phyloP scores from a whole-genome alignment of 2,329 filamentous ascomycete species.

The Didymella pinodella region DNA sequence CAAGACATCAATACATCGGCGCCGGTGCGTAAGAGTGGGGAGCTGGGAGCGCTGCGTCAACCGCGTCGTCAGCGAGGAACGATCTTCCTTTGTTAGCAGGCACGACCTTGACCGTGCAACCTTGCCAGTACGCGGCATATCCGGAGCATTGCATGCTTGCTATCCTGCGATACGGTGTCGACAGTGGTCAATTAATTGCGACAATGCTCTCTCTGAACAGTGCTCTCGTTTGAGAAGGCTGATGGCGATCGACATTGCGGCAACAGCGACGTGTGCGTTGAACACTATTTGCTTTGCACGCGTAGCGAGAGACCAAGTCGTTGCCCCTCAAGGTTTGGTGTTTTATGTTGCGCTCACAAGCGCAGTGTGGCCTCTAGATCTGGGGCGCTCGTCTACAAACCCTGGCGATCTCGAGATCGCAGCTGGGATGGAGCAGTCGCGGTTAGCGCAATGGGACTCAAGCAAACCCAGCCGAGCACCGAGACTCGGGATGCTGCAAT shows the following conservation, averaged over 20 bases:
- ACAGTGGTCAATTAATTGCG: not conserved
- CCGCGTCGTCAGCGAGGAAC: slow-evolving; percentile 13
- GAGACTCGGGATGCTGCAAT: not conserved
- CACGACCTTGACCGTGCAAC: slow-evolving; percentile 9
- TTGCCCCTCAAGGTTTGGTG: not conserved
- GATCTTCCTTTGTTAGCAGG: slow-evolving; percentile 2
- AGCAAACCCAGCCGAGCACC: slow-evolving; percentile 5
- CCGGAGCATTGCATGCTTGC: not conserved
- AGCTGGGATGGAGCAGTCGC: slow-evolving; percentile 2
- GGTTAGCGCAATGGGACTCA: slow-evolving; percentile 10
- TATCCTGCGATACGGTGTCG: not conserved
- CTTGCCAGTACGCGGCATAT: not conserved
- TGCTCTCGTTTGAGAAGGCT: not conserved
- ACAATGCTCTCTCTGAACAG: not conserved
- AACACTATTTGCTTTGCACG: not conserved
- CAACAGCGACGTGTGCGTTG: not conserved
- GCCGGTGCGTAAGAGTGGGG: slow-evolving; percentile 13
- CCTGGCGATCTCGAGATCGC: slow-evolving; percentile 15
- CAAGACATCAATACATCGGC: slow-evolving; percentile 9
- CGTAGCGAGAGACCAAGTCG: not conserved
- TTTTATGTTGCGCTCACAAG: not conserved
- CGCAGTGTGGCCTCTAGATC: slow-evolving; percentile 6
- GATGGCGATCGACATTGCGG: not conserved
- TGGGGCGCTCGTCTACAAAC: not conserved
- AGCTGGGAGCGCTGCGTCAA: slow-evolving; percentile 7